phyloP scores from a whole-genome alignment of 371 early-diverging fungal genomes.

The Mucor irregularis region DNA sequence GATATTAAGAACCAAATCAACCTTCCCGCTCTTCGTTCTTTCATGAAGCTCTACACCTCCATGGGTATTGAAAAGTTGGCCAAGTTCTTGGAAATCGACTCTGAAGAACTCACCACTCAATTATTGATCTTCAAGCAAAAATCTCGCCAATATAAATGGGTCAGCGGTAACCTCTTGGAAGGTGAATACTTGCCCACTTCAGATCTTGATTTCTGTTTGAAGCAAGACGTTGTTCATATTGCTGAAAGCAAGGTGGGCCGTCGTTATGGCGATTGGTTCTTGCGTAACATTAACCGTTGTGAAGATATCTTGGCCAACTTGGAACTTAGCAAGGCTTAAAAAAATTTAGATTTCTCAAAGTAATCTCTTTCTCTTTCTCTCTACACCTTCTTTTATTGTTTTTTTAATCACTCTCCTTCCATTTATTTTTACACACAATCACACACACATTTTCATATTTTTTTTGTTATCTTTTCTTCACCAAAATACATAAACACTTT shows the following conservation, averaged over 20 bases:
- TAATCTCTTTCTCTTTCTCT: not conserved
- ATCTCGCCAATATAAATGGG: conserved; percentile 88
- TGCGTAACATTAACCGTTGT: conserved; percentile 89
- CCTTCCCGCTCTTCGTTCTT: conserved; percentile 87
- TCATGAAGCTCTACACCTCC: conserved; percentile 92
- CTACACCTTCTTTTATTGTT: no score
- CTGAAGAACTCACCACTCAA: conserved; percentile 80
- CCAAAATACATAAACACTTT: not conserved
- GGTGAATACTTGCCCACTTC: conserved; percentile 81
- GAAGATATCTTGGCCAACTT: conserved; percentile 63
- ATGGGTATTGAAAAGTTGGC: conserved; percentile 89
- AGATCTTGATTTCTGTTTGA: conserved; percentile 91
- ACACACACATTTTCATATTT: not conserved
- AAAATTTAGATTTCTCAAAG: not conserved
- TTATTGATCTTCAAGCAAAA: conserved; percentile 92
- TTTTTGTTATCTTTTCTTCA: not conserved
- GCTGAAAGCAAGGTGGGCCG: conserved; percentile 92
- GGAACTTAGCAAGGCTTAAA: conserved; percentile 40
- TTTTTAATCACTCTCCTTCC: no score
- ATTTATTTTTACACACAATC: conserved; percentile 1
- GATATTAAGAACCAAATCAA: conserved; percentile 86
- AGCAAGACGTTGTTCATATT: conserved; percentile 91
- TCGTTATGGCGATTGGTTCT: conserved; percentile 94
- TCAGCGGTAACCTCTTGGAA: conserved; percentile 67
- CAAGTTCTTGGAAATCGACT: conserved; percentile 80